Evolutionary conservation across 768 basidiomycete genomes (phyloP), one percentile per base, ranked within the genome.

Genomic region (Boletus rex-veris): DNA sequence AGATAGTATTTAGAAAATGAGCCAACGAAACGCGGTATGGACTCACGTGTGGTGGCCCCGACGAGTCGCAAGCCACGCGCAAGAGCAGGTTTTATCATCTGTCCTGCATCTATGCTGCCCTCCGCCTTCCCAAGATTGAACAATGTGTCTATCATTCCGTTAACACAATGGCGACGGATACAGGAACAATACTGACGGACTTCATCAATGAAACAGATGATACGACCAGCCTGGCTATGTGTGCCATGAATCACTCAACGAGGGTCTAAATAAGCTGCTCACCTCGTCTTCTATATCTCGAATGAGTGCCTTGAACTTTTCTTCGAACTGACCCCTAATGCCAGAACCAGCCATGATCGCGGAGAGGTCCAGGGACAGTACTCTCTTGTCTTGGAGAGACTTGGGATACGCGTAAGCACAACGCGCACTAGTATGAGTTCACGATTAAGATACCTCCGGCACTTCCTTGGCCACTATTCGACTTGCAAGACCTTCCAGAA

Each of bases 141-240:
- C 4, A 92, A 75, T 0, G 81, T 86, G 58, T 92, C 86, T 88
- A 52, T 6, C 10, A 50, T 28, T 3, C 37, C 2, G 28, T 56
- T 2, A 41, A 36, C 28, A 35, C n/a, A 7, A 42, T 6, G 2
- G 16, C 3, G 7, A 36, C 3, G 21, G 16, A 54, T 49, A 38
- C 16, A 46, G 6, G 18, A 14, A 50, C n/a, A 0, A 33, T 38
- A 84, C 89, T 73, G 62, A 90, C 88, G 93, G 48, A 96, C 85
- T 82, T 96, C 92, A 61, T 95, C 93, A 49, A 96, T 94, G 72
- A 96, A 96, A 64, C 90, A 92, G 36, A 95, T 95, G 8, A 92
- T 85, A 41, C 87, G 83, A 18, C 88, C 85, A 4, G 80, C 78
- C 83, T 83, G 46, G 18, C 56, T 33, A 58, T 47, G 67, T n/a